Base-by-base conservation (phyloP, 331 rosid genomes). In the Prunus yedoensis region DNA sequence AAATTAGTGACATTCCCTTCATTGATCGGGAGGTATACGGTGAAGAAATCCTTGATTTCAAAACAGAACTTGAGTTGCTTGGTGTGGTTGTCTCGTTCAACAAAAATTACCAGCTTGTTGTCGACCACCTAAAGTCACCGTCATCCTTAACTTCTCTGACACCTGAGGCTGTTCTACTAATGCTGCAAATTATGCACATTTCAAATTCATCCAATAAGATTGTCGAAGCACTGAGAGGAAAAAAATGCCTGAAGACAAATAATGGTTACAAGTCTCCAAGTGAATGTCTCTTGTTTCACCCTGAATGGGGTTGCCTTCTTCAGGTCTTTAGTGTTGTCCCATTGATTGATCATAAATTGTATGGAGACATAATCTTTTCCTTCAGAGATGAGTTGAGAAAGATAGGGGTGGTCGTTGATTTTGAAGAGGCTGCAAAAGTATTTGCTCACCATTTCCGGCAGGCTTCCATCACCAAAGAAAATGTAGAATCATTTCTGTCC, bases 1-100 rank as follows among this genome's bases (percentile, higher is more conserved):
- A 84, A 80, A 73, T 92, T 8, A 81, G 93, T 74, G 67, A 75
- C 32, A 84, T 92, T 71, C 97, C 96, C 45, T 92, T 92, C 79
- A 74, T 90, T 12, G 89, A 92, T 50, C 20, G 27, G 23, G 77
- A 20, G 23, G 78, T 79, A 77, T 90, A 75, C 38, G 97, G 97
- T 60, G 70, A 65, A 23, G 89, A 87, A 51, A 84, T 92, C 18
- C 43, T 45, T 50, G 3, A 15, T 10, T 92, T 77, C 74, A 59
- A 71, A 59, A 75, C 76, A 63, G 96, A 82, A 77, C 96, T 92
- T 23, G 20, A 45, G 78, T 84, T 83, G 84, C 79, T 92, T 7
- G 93, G 91, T 13, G 97, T 90, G 64, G 63, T 74, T 16, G 85
- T 85, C 72, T 75, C 78, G 63, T 84, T 83, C 11, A 17, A 7